Base-by-base conservation (phyloP, 768 basidiomycete genomes). In the Pulveroboletus sp. region DNA sequence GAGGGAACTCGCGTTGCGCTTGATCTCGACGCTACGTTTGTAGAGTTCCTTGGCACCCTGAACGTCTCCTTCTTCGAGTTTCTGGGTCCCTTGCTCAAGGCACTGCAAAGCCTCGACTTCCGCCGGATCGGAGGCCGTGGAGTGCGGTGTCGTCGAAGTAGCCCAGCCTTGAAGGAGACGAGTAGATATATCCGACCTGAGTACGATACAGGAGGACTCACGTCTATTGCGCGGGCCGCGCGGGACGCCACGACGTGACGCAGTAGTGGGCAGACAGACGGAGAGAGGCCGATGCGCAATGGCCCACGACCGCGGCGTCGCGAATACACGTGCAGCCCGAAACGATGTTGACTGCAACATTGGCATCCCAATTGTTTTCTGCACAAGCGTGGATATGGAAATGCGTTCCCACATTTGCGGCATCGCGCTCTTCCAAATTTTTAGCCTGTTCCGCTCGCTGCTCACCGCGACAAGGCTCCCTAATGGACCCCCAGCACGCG, bases 21-120 rank as follows among this genome's bases (percentile, higher is more conserved):
- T 84, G 49, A 93, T 88, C 61, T 90, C 83, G 24, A 83, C 79
- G 60, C 89, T 90, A 56, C 89, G 81, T 65, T 78, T 73, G 69
- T 92, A 93, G 32, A 88, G 75, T 40, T 73, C 73, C 66, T 86
- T 91, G 44, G 90, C 90, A 43, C 76, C 80, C 57, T 86, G 75
- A 4, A 93, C 81, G 54, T 93, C 91, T 19, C 91, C 91, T 60
- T 91, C 88, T 65, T 92, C 91, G 30, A 93, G 73, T 59, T 88
- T 89, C 58, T 79, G 76, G 2, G 91, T 92, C 34, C 91, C 90
- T 62, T 85, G 79, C 68, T 92, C 91, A 19, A 93, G 76, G 54
- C 85, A 89, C 44, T 77, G 76, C 66, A 87, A 70, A 4, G 89
- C 88, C 67, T 92, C 89, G 20, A 73, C 71, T 58, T 92, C 88